Base-by-base conservation (phyloP, 139 green algal species). In the Chlamydomonas schloesseri region DNA sequence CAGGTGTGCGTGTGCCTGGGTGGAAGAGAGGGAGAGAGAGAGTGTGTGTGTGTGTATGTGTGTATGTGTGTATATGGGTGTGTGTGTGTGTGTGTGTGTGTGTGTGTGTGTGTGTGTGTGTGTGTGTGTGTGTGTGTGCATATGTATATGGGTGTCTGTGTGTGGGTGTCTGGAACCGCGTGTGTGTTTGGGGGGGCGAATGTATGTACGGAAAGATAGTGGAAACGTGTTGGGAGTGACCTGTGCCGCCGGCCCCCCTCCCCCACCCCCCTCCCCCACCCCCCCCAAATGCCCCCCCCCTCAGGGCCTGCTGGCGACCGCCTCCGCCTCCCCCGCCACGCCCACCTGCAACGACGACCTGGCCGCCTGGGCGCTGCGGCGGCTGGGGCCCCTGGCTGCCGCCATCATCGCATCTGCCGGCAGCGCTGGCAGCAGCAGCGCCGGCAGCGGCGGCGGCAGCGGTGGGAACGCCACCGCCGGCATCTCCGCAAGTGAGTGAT, bases 331-430 rank as follows among this genome's bases (percentile, higher is more conserved):
- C 67, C 23, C 29, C 46, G 64, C 28, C 46, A 75, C 46, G 28
- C 18, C 78, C 65, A 53, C 42, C 42, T 84, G 78, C 64, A 74
- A 67, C 62, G 62, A 21, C 29, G 64, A 84, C 78, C 64, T 84
- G 18, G 23, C 3, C 20, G 9, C 21, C 42, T 84, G 78, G 78
- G 78, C 29, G 18, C 64, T 65, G 18, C 23, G 20, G 28, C 78
- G 78, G 37, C 64, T 84, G 64, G 18, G 6, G 28, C 78, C 78
- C 0, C n/a, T 84, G 42, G 78, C 78, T 0, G 47, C 42, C 10
- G 78, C 71, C 24, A 24, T 23, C 23, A 33, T 76, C 37, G 42
- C 37, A n/a, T n/a, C n/a, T 37, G 18, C 1, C 47, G 55, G 42
- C 62, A 67, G 67, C 36, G 9, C 34, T 0, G 23, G 36, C 21